Conservation (phyloP, 345 rosid genomes). For the Populus ilicifolia region DNA sequence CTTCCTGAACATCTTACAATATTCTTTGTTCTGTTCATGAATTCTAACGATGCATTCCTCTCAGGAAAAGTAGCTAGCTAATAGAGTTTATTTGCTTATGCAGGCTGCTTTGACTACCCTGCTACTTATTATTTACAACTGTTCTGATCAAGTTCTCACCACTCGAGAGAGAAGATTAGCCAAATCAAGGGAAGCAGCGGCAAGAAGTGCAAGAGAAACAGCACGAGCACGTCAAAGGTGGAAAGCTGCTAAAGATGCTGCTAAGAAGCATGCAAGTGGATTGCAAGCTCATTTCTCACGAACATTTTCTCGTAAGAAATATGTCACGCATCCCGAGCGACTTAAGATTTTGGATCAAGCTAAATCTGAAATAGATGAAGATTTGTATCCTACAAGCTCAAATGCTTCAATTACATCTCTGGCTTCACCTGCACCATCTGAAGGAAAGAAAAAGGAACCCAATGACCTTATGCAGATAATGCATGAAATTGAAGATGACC, state of each 20-base stretch:
- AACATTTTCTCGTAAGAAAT: constrained; percentile 53
- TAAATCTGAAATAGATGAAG: constrained; percentile 35
- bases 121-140: constrained; percentile 78
- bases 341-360: constrained; percentile 42
- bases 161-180: constrained; percentile 72
- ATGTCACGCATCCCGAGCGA: constrained; percentile 26
- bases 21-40: constrained; percentile 2
- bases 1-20: constrained; percentile 3
- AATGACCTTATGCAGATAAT: constrained; percentile 22
- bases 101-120: constrained; percentile 72
- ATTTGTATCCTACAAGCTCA: constrained; percentile 31
- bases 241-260: constrained; percentile 68
- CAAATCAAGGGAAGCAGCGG: constrained; percentile 86
- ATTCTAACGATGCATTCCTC: constrained; percentile 5
- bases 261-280: constrained; percentile 62
- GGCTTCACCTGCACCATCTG: constrained; percentile 22
- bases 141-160: constrained; percentile 78
- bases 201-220: constrained; percentile 57
- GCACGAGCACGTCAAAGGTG: constrained; percentile 76
- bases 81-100: constrained; percentile 24
- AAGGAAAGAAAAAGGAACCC: constrained; percentile 37
- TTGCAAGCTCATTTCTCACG: constrained; percentile 59
- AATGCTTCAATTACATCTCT: constrained; percentile 27
- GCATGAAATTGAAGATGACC: constrained; percentile 48
- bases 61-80: background rate